Conservation (phyloP, 495 filamentous ascomycete species). For the Talaromyces liani region DNA sequence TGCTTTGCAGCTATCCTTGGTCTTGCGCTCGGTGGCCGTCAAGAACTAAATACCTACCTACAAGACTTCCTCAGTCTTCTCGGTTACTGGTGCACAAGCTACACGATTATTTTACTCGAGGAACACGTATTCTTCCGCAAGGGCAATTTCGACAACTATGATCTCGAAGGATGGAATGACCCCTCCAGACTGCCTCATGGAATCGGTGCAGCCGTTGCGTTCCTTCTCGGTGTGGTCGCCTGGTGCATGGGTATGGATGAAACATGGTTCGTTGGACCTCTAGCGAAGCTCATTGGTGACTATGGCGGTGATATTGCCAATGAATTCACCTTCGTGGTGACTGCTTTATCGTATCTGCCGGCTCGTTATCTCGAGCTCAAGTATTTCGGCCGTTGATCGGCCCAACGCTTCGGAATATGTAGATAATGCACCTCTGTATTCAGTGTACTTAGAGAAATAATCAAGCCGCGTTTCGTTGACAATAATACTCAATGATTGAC, state of each 20-base stretch:
- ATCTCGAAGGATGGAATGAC: constrained; percentile 29
- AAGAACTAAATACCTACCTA: constrained; percentile 29
- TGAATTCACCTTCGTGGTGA: constrained; percentile 44
- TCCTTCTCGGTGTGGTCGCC: constrained; percentile 24
- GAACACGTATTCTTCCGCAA: constrained; percentile 56
- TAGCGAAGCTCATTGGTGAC: constrained; percentile 38
- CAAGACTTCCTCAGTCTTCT: constrained; percentile 51
- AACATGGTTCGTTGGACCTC: constrained; percentile 38
- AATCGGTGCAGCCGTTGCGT: constrained; percentile 21
- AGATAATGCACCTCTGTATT: neutral
- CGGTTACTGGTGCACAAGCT: constrained; percentile 53
- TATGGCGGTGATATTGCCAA: constrained; percentile 50
- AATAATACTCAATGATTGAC: neutral
- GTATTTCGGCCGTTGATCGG: constrained; percentile 12
- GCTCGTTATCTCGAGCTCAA: constrained; percentile 31
- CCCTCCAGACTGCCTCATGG: constrained; percentile 25
- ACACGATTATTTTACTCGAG: constrained; percentile 48
- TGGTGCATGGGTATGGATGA: constrained; percentile 34
- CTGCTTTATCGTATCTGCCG: constrained; percentile 30
- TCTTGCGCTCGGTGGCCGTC: constrained; percentile 33
- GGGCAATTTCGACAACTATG: constrained; percentile 33
- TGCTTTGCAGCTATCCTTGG: constrained; percentile 31
- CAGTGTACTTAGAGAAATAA: neutral
- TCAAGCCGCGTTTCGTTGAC: neutral
- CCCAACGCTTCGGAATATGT: neutral